Evolutionary conservation across 768 basidiomycete species (phyloP).

Genomic region (Serendipita sp.): DNA sequence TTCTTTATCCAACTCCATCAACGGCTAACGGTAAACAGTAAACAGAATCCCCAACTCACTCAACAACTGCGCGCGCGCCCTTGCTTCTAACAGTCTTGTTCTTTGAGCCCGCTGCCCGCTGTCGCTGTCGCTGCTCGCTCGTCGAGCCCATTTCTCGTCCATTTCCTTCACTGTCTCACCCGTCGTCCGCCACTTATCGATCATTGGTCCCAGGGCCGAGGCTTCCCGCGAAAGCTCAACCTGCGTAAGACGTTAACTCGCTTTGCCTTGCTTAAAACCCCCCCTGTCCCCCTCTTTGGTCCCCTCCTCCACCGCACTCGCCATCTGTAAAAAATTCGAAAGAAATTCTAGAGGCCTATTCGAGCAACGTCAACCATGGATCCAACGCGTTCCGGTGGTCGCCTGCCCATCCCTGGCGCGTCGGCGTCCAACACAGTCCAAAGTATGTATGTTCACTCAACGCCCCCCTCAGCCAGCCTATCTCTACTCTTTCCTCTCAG

Average conservation of each 20-base stretch:
- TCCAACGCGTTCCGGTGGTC: background rate
- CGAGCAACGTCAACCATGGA: background rate
- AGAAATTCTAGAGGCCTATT: background rate
- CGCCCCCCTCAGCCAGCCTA: background rate
- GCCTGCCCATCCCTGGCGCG: background rate
- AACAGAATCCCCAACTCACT: too few relatives aligned
- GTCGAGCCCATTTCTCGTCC: too few relatives aligned
- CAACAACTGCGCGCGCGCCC: too few relatives aligned
- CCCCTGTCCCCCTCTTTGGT: background rate
- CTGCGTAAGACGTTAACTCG: background rate
- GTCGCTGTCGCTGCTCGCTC: too few relatives aligned
- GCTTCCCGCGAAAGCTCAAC: background rate
- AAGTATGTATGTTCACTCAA: background rate
- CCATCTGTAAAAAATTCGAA: background rate
- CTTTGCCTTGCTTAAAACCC: background rate
- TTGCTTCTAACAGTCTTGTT: too few relatives aligned
- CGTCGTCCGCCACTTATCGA: too few relatives aligned
- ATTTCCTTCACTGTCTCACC: too few relatives aligned
- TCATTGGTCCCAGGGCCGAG: too few relatives aligned
- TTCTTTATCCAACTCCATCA: too few relatives aligned
- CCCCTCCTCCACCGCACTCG: background rate
- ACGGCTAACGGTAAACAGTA: too few relatives aligned
- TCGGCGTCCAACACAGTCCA: background rate
- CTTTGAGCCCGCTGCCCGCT: too few relatives aligned
- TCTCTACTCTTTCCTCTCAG: background rate